These are phyloP conservation scores for Phaeotremella fagi DNA, from an alignment of 768 basidiomycete species.

Conservation along the genomic window DNA sequence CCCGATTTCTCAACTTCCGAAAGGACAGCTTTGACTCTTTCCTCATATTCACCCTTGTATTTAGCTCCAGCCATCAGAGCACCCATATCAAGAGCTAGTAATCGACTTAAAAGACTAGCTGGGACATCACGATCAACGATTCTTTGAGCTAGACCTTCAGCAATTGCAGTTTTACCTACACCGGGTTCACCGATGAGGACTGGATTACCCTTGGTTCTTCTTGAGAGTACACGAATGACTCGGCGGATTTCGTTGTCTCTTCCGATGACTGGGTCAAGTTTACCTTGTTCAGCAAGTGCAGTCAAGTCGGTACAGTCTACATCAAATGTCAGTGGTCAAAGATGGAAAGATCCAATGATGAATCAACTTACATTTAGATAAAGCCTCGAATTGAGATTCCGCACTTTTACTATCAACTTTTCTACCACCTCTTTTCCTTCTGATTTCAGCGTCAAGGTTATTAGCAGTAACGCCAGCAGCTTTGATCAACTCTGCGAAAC, in stretches of 20 bases:
- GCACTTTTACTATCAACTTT: slow-evolving; percentile 79
- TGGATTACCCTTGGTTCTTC: slow-evolving; percentile 90
- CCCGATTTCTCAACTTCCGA: slow-evolving; percentile 87
- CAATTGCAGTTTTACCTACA: slow-evolving; percentile 92
- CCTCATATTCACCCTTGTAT: slow-evolving; percentile 95
- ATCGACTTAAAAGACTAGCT: slow-evolving; percentile 42
- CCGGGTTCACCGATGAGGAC: slow-evolving; percentile 84
- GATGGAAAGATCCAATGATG: neutral
- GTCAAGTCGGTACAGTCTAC: slow-evolving; percentile 49
- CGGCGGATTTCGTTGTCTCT: slow-evolving; percentile 83
- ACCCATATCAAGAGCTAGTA: slow-evolving; percentile 80
- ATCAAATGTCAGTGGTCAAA: slow-evolving; percentile 1
- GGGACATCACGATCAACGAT: slow-evolving; percentile 79
- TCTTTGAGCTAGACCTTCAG: slow-evolving; percentile 90
- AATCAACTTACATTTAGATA: slow-evolving; percentile 59
- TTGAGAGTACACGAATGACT: slow-evolving; percentile 72
- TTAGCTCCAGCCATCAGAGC: slow-evolving; percentile 58
- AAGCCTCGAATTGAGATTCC: slow-evolving; percentile 87
- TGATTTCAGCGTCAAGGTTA: slow-evolving; percentile 43
- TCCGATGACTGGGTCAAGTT: slow-evolving; percentile 52
- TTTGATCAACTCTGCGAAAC: slow-evolving; percentile 64
- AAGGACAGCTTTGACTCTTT: slow-evolving; percentile 85
- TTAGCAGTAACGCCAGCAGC: slow-evolving; percentile 60
- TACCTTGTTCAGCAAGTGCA: slow-evolving; percentile 48
- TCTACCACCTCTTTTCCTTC: slow-evolving; percentile 63